A percentile compares a stretch with the other conserved stretches of the same genome.
Evolutionary conservation across 495 filamentous ascomycete species (phyloP).

Genomic region (Mycothermus thermophilus): DNA sequence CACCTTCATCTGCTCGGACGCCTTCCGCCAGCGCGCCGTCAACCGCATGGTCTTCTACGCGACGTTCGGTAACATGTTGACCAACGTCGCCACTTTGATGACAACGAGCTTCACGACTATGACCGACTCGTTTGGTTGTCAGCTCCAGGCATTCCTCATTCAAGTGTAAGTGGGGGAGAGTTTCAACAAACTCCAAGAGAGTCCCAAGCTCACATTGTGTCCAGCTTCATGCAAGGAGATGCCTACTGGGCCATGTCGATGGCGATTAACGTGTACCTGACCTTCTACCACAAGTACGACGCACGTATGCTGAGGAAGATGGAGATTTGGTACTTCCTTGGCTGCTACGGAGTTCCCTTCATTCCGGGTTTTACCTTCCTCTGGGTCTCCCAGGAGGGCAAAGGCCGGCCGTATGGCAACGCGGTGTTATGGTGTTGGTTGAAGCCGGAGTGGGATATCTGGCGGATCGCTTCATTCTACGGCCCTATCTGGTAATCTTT

Average conservation of each 20-base stretch:
- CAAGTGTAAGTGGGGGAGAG: slow-evolving; percentile 51
- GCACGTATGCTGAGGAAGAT: slow-evolving; percentile 50
- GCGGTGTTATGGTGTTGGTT: slow-evolving; percentile 86
- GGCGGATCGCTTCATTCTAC: slow-evolving; percentile 69
- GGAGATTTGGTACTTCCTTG: slow-evolving; percentile 57
- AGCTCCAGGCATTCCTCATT: slow-evolving; percentile 60
- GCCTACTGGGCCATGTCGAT: slow-evolving; percentile 72
- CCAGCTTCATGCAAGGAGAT: slow-evolving; percentile 67
- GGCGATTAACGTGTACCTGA: slow-evolving; percentile 79
- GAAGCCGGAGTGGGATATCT: slow-evolving; percentile 46
- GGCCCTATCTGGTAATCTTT: slow-evolving; percentile 57
- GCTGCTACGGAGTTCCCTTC: slow-evolving; percentile 66
- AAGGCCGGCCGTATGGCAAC: slow-evolving; percentile 55
- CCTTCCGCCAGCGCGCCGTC: slow-evolving; percentile 66
- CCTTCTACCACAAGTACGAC: slow-evolving; percentile 66
- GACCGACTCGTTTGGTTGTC: slow-evolving; percentile 43
- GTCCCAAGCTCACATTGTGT: neutral
- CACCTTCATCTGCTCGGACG: slow-evolving; percentile 48
- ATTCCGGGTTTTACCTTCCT: slow-evolving; percentile 55
- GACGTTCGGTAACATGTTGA: slow-evolving; percentile 69
- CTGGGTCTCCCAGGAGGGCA: slow-evolving; percentile 38
- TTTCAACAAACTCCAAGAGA: too few relatives aligned
- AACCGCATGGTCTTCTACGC: slow-evolving; percentile 80
- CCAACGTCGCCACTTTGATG: slow-evolving; percentile 68
- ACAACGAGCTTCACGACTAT: slow-evolving; percentile 42